These are phyloP conservation scores for Tanozyma kutaoensis DNA, from an alignment of 805 yeast species.

Conservation along the genomic window DNA sequence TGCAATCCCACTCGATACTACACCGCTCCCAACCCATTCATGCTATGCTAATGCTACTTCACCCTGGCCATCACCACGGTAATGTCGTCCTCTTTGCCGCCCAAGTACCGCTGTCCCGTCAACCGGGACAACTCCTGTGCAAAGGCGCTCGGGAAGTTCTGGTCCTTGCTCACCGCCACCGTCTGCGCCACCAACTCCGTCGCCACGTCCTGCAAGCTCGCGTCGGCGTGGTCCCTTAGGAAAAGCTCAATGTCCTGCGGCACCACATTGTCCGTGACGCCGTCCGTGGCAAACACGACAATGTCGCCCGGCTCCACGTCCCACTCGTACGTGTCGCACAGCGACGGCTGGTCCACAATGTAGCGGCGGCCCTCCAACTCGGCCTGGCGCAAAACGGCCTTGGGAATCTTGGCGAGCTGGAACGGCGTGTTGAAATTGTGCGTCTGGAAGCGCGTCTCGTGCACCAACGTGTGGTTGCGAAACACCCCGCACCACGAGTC, in stretches of 20 bases:
- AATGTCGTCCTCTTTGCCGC: slow-evolving; percentile 95
- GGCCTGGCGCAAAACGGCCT: slow-evolving; percentile 38
- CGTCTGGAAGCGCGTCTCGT: slow-evolving; percentile 65
- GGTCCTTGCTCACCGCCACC: slow-evolving; percentile 55
- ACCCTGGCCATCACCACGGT: slow-evolving; percentile 70
- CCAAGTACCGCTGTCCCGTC: slow-evolving; percentile 58
- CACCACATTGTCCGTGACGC: slow-evolving; percentile 76
- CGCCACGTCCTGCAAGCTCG: slow-evolving; percentile 27
- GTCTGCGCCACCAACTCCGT: slow-evolving; percentile 52
- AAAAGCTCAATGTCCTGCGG: slow-evolving; percentile 59
- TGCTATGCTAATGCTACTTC: too few relatives aligned
- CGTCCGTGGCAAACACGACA: slow-evolving; percentile 83
- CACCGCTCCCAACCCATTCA: too few relatives aligned
- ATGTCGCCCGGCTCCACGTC: slow-evolving; percentile 61
- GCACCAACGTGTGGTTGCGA: slow-evolving; percentile 45
- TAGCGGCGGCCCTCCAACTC: slow-evolving; percentile 43
- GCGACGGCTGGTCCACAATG: slow-evolving; percentile 56
- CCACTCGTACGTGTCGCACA: slow-evolving; percentile 56
- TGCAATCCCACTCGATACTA: too few relatives aligned
- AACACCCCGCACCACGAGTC: slow-evolving; percentile 92
- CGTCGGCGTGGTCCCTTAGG: slow-evolving; percentile 40
- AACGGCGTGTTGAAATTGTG: slow-evolving; percentile 87
- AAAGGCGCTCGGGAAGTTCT: slow-evolving; percentile 70
- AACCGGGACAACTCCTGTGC: slow-evolving; percentile 61
- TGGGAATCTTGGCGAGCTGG: slow-evolving; percentile 79